Evolutionary conservation across 1,284 basidiomycete species (phyloP).

Genomic region (Coriolopsis trogii): DNA sequence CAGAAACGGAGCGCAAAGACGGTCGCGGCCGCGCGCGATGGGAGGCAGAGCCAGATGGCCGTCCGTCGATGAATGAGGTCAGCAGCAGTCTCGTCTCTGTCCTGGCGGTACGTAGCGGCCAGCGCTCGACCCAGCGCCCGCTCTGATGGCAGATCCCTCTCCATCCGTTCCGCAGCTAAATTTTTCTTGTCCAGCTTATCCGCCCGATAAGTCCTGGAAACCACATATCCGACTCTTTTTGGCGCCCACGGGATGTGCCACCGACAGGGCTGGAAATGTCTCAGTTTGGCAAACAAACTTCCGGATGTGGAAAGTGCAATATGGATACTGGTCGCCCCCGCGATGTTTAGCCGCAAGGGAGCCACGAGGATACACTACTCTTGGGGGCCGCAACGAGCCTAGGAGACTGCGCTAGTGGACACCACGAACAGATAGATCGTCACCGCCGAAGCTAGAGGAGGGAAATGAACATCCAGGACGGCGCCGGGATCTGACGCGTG

Average conservation of each 20-base stretch:
- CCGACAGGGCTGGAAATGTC: too few species aligned
- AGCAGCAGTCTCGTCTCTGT: too few species aligned
- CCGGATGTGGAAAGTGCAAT: not conserved
- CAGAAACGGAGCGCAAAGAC: slow-evolving; percentile 18
- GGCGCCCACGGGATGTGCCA: too few species aligned
- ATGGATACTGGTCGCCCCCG: slow-evolving; percentile 1
- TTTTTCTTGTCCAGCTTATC: not conserved
- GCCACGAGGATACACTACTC: slow-evolving; percentile 22
- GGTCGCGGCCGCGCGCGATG: slow-evolving; percentile 1
- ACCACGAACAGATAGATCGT: too few species aligned
- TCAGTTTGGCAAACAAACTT: not conserved
- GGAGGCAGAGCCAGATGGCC: not conserved
- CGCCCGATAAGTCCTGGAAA: too few species aligned
- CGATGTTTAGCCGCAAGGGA: slow-evolving; percentile 14
- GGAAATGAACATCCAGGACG: not conserved
- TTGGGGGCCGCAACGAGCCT: slow-evolving; percentile 12
- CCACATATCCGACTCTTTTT: too few species aligned
- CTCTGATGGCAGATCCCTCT: not conserved
- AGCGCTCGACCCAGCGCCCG: too few species aligned
- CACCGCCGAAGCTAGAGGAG: not conserved
- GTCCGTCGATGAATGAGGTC: too few species aligned
- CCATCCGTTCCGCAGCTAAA: not conserved
- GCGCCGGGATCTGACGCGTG: not conserved
- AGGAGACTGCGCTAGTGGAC: slow-evolving; percentile 11
- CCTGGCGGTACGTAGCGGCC: too few species aligned